Conservation (phyloP, 2,329 filamentous ascomycete species). For the Zasmidium cellare region DNA sequence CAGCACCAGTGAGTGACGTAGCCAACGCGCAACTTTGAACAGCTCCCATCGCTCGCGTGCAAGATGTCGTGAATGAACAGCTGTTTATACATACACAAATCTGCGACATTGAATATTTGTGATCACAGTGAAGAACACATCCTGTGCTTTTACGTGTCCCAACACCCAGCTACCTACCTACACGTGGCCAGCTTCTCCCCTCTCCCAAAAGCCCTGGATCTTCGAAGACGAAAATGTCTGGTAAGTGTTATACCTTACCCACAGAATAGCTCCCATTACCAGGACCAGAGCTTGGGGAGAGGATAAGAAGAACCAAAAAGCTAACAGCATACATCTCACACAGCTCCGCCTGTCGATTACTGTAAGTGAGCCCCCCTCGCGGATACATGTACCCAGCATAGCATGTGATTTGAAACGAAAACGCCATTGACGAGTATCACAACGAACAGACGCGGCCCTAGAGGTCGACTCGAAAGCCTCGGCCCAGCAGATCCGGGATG, state of each 20-base stretch:
- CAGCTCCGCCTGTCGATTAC: slow-evolving; percentile 39
- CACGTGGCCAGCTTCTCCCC: neutral
- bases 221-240: neutral
- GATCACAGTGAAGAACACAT: no score
- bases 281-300: neutral
- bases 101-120: neutral
- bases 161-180: no score
- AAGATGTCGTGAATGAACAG: no score
- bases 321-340: slow-evolving; percentile 3
- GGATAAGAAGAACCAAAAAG: neutral
- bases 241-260: neutral
- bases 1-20: no score
- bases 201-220: neutral
- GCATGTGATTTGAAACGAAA: neutral
- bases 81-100: neutral
- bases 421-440: neutral
- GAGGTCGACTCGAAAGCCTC: slow-evolving; percentile 63
- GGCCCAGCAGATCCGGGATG: slow-evolving; percentile 82
- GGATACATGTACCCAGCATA: no score
- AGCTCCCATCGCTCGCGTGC: no score
- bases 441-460: slow-evolving; percentile 31
- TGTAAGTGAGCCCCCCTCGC: slow-evolving; percentile 13
- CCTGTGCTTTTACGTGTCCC: no score
- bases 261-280: no score
- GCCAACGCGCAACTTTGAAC: no score